phyloP scores from a whole-genome alignment of 257 asterid species.

The Anisodus tanguticus region DNA sequence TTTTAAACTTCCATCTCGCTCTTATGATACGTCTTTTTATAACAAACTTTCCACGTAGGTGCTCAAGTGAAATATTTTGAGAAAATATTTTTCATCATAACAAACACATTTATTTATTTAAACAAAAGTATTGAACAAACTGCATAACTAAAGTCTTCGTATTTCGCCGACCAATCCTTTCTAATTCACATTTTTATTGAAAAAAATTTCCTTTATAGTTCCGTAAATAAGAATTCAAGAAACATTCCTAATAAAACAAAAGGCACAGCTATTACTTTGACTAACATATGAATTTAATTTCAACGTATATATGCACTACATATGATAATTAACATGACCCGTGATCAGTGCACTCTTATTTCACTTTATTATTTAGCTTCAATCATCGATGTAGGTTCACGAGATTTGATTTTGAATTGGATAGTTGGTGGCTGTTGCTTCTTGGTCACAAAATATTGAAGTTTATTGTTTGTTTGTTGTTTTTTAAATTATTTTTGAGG shows the following conservation, averaged over 20 bases:
- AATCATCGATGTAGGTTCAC: background rate
- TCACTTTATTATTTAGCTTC: background rate
- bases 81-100: background rate
- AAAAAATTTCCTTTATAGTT: background rate
- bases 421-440: background rate
- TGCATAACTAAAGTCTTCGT: background rate
- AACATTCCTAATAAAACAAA: background rate
- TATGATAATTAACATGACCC: background rate
- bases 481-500: background rate
- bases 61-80: background rate
- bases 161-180: background rate
- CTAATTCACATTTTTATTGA: background rate
- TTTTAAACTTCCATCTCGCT: background rate
- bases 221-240: too few species aligned
- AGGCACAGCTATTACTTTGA: background rate
- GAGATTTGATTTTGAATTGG: background rate
- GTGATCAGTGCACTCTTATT: background rate
- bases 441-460: background rate
- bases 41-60: background rate
- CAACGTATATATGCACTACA: slow-evolving; percentile 23
- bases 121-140: background rate
- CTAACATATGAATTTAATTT: background rate
- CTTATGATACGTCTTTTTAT: background rate
- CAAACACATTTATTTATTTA: background rate
- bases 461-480: background rate